Conservation (phyloP, 257 asterid genomes). For the Solanum ossicruentum region DNA sequence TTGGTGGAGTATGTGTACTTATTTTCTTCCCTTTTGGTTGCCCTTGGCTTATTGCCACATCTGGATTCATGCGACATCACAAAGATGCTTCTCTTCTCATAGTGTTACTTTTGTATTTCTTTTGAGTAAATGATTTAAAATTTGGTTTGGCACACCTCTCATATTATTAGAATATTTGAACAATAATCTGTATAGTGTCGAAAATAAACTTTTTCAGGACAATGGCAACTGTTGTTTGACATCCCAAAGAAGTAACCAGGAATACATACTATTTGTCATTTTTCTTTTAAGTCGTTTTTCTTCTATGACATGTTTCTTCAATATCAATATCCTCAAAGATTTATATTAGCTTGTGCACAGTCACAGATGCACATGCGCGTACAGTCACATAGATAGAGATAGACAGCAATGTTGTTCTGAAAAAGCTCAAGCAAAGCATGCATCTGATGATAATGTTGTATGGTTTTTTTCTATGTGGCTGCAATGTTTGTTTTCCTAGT, state of each 20-base stretch:
- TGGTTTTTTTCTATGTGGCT: background rate
- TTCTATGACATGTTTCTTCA: background rate
- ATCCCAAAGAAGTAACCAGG: background rate
- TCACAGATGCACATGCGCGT: background rate
- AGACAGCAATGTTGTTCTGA: background rate
- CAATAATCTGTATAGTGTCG: background rate
- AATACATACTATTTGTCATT: background rate
- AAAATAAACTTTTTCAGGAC: background rate
- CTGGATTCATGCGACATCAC: background rate
- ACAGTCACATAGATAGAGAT: background rate
- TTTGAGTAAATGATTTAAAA: background rate
- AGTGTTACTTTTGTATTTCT: background rate
- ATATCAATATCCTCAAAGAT: background rate
- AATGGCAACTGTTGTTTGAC: background rate
- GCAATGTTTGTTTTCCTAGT: background rate
- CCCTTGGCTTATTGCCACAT: background rate
- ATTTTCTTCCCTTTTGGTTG: background rate
- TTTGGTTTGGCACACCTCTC: background rate
- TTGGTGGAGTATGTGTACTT: background rate
- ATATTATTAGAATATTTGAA: background rate
- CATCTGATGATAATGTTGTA: background rate
- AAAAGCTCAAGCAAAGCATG: background rate
- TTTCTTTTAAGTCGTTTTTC: background rate
- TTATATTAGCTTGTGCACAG: background rate
- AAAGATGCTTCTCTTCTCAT: background rate